A percentile compares a stretch with the other conserved stretches of the same genome.
These are phyloP conservation scores for Globisporangium cystogenes DNA, from an alignment of 352 stramenopile species.

Conservation along the genomic window DNA sequence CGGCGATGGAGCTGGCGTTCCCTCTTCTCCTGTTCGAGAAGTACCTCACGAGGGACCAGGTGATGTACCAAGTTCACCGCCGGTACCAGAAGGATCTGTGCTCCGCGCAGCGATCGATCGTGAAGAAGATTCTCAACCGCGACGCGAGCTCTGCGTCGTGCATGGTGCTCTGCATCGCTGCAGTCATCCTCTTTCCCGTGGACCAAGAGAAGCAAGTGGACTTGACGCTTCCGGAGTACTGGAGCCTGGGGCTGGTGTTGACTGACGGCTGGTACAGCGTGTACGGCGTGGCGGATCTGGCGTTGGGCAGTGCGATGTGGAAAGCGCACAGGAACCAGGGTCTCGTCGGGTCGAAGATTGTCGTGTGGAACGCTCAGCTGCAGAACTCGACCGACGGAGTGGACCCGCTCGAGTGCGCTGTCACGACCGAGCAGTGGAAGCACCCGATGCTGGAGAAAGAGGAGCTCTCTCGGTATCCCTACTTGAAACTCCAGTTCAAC, in stretches of 20 bases:
- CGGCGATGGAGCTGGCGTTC: conserved; percentile 45
- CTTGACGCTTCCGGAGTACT: conserved; percentile 36
- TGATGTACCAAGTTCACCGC: conserved; percentile 44
- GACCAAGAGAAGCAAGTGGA: conserved; percentile 21
- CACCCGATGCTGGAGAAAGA: conserved; percentile 48
- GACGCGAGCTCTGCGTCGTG: conserved; percentile 59
- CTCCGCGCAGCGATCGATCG: conserved; percentile 37
- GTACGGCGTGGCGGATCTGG: conserved; percentile 45
- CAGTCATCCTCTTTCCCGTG: conserved; percentile 34
- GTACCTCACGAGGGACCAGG: conserved; percentile 54
- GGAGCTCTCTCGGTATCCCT: conserved; percentile 43
- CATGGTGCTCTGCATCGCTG: conserved; percentile 61
- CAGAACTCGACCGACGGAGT: conserved; percentile 61
- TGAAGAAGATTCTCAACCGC: conserved; percentile 67
- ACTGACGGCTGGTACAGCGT: conserved; percentile 74
- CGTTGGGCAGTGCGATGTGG: conserved; percentile 38
- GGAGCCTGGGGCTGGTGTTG: conserved; percentile 55
- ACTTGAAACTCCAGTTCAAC: conserved; percentile 59
- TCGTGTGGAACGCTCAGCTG: conserved; percentile 58
- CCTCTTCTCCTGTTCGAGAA: conserved; percentile 40
- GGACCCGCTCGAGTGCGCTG: conserved; percentile 57
- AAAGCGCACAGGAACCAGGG: conserved; percentile 27
- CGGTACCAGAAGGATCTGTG: conserved; percentile 54
- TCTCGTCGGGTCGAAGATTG: conserved; percentile 58
- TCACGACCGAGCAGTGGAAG: conserved; percentile 34